A percentile compares a stretch with the other conserved stretches of the same genome.
Conservation (phyloP, 2,329 filamentous ascomycete species). For the Sporothrix luriei region DNA sequence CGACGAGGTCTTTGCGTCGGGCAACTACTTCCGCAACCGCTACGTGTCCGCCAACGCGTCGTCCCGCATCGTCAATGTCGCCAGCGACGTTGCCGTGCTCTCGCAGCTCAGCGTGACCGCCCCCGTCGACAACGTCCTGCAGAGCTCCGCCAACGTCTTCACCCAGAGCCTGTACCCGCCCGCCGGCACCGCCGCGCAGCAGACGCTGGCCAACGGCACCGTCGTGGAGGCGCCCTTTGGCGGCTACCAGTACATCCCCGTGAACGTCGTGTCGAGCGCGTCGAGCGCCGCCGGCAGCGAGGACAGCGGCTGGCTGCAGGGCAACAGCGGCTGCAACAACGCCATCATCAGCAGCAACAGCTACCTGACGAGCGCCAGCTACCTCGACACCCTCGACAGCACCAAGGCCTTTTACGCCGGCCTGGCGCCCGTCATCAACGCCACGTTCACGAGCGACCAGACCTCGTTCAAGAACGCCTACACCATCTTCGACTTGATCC, state of each 20-base stretch:
- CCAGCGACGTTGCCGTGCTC: slow-evolving; percentile 64
- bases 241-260: slow-evolving; percentile 82
- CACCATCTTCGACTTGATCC: slow-evolving; percentile 63
- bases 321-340: slow-evolving; percentile 58
- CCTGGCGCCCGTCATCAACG: slow-evolving; percentile 59
- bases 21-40: slow-evolving; percentile 72
- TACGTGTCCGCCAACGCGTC: slow-evolving; percentile 68
- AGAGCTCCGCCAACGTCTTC: slow-evolving; percentile 78
- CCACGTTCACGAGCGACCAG: slow-evolving; percentile 50
- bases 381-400: slow-evolving; percentile 48
- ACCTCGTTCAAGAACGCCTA: slow-evolving; percentile 64
- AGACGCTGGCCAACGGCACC: slow-evolving; percentile 72
- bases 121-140: slow-evolving; percentile 74
- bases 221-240: slow-evolving; percentile 67
- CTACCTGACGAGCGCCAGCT: slow-evolving; percentile 56
- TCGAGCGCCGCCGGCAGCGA: slow-evolving; percentile 60
- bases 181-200: slow-evolving; percentile 56
- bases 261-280: slow-evolving; percentile 61
- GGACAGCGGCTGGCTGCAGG: slow-evolving; percentile 62
- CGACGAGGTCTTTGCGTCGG: slow-evolving; percentile 70
- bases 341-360: slow-evolving; percentile 58
- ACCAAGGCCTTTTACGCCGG: slow-evolving; percentile 63
- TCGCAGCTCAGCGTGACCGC: slow-evolving; percentile 72
- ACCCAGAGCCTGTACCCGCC: slow-evolving; percentile 87
- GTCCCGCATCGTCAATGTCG: slow-evolving; percentile 67